These are phyloP conservation scores for Ceriops tagal DNA, from an alignment of 345 rosid species.

Conservation along the genomic window DNA sequence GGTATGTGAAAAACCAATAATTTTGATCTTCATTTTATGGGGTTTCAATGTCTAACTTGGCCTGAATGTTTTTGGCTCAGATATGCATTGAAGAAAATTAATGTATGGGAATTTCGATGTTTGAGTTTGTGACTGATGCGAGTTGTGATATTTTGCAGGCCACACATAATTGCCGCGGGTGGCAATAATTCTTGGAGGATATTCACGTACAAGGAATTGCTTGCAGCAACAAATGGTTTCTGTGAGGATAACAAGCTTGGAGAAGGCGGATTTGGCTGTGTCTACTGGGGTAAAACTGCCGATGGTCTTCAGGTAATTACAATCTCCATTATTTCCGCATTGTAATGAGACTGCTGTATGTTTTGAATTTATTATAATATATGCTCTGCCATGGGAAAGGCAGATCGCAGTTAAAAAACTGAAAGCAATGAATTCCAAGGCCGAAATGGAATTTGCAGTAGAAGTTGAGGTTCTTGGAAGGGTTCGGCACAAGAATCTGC, in stretches of 20 bases:
- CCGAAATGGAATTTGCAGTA: conserved; percentile 74
- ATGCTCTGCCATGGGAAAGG: neutral
- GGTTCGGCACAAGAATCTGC: conserved; percentile 60
- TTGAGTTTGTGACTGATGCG: too few species aligned
- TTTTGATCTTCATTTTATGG: neutral
- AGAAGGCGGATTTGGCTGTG: conserved; percentile 57
- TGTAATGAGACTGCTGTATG: too few species aligned
- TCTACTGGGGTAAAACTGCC: conserved; percentile 66
- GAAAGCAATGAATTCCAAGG: conserved; percentile 66
- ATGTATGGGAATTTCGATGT: too few species aligned
- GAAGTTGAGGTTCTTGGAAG: conserved; percentile 78
- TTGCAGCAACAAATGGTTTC: conserved; percentile 59
- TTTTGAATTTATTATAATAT: too few species aligned
- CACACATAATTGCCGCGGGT: conserved; percentile 17
- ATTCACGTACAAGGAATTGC: conserved; percentile 65
- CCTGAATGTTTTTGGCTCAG: neutral
- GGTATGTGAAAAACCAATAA: conserved; percentile 23
- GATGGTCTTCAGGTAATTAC: conserved; percentile 60
- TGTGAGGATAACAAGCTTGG: conserved; percentile 52
- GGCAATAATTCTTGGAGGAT: conserved; percentile 54
- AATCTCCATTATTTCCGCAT: neutral
- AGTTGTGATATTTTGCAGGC: conserved; percentile 9
- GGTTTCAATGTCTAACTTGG: neutral
- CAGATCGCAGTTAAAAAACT: conserved; percentile 69
- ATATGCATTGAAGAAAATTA: neutral